Evolutionary conservation across 805 yeast genomes (phyloP), one percentile per base, ranked within the genome.

Genomic region (Candida mattraensis): DNA sequence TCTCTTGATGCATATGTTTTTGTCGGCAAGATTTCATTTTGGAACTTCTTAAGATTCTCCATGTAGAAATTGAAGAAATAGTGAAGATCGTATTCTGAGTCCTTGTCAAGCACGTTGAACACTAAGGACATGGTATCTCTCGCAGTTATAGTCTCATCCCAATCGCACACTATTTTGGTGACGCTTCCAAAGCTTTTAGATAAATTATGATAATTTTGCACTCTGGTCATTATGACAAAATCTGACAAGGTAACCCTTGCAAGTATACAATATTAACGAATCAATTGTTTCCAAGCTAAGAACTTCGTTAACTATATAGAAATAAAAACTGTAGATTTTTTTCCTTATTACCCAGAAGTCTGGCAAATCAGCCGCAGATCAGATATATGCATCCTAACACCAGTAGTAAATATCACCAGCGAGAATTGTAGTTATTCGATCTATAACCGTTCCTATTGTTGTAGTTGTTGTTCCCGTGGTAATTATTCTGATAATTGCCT

Each of bases 121-220:
- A 78, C 61, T 5, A 74, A 48, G 17, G 53, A 54, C 18, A 80
- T 70, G 0, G 87, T 78, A 53, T 80, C 87, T 19, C 56, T 50
- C 5, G 49, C 44, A 0, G 87, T 78, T 18, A 77, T 66, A 0
- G 87, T 80, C 27, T 79, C 86, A 51, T 80, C 87, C 80, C 83
- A 80, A 46, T 80, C 87, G 3, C 72, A 56, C 2, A 78, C 64
- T 8, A 78, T 44, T 11, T 45, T 30, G 12, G 30, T 24, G 5
- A 43, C 28, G 2, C 36, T 43, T 19, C 22, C 27, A 18, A 50
- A 40, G 14, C 38, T 28, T 16, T 38, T 37, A 1, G 49, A 35
- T 7, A 50, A 28, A 5, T 27, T 21, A 9, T 38, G 42, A 28
- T 42, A 48, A 18, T 49, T 49, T 3, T 33, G 37, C 4, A 36